Evolutionary conservation across 768 basidiomycete genomes (phyloP).

Genomic region (Psilocybe cubensis): DNA sequence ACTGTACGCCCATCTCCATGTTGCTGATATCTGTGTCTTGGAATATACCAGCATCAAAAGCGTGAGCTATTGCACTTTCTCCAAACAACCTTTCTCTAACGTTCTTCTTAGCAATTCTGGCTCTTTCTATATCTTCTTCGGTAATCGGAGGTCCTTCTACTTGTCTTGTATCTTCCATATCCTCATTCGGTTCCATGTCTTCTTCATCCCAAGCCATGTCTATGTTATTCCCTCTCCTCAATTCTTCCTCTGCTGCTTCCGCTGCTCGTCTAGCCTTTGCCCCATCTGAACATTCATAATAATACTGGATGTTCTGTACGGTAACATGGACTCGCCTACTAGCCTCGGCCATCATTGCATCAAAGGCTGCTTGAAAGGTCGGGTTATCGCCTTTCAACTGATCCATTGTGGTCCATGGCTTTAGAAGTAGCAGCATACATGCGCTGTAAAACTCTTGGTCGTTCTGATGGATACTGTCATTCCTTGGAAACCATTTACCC

Average conservation of each 20-base stretch:
- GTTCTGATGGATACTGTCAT: slow-evolving; percentile 14
- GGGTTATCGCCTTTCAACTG: slow-evolving; percentile 24
- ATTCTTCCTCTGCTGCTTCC: background rate
- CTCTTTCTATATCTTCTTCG: background rate
- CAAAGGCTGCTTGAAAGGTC: slow-evolving; percentile 25
- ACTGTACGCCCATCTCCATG: too few relatives aligned
- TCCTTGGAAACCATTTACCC: slow-evolving; percentile 32
- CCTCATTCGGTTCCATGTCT: background rate
- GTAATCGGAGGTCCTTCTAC: background rate
- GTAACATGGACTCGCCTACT: slow-evolving; percentile 13
- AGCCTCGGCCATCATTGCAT: background rate
- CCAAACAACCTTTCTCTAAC: background rate
- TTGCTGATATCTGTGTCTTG: too few relatives aligned
- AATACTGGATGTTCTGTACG: slow-evolving; percentile 32
- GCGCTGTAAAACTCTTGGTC: slow-evolving; percentile 29
- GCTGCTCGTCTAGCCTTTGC: background rate
- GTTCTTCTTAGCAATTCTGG: background rate
- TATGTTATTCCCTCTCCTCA: background rate
- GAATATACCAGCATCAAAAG: background rate
- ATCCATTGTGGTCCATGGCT: slow-evolving; percentile 38
- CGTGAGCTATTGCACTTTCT: background rate
- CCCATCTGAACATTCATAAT: slow-evolving; percentile 28
- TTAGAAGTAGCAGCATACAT: slow-evolving; percentile 32
- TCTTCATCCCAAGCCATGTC: background rate
- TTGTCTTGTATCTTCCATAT: background rate